Percentiles rank a stretch among this genome's conserved stretches.
Conservation (phyloP, 352 stramenopile species). For the Saprolegnia parasitica region DNA sequence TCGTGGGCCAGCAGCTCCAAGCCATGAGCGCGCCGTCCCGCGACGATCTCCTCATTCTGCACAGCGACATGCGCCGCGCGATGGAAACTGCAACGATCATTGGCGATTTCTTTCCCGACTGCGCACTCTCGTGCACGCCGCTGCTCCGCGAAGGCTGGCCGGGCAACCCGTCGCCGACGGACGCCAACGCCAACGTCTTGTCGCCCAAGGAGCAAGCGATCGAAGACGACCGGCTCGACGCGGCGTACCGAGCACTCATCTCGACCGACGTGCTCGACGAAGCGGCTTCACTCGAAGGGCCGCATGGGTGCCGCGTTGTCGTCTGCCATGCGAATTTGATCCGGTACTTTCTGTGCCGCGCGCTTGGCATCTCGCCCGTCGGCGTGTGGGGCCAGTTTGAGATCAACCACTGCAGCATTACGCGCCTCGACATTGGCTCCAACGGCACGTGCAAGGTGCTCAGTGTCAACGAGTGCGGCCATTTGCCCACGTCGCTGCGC, state of each 20-base stretch:
- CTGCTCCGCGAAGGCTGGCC: conserved; percentile 76
- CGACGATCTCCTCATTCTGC: conserved; percentile 51
- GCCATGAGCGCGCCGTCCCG: conserved; percentile 51
- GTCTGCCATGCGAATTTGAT: conserved; percentile 84
- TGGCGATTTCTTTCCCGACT: conserved; percentile 43
- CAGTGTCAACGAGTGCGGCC: conserved; percentile 74
- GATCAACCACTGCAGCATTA: conserved; percentile 82
- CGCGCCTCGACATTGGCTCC: conserved; percentile 63
- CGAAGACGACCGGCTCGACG: conserved; percentile 58
- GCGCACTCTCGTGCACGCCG: conserved; percentile 38
- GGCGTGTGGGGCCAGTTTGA: conserved; percentile 76
- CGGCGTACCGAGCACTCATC: conserved; percentile 55
- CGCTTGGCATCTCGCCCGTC: conserved; percentile 49
- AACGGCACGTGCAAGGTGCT: conserved; percentile 68
- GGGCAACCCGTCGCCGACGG: conserved; percentile 50
- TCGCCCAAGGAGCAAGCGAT: conserved; percentile 29
- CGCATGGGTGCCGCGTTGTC: conserved; percentile 43
- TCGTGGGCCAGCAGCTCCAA: conserved; percentile 66
- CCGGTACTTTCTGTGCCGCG: conserved; percentile 73
- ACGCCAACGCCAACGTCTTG: conserved; percentile 31
- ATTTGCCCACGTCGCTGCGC: conserved; percentile 66
- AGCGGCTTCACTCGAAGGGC: conserved; percentile 43
- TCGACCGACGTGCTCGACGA: conserved; percentile 21
- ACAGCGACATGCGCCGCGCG: conserved; percentile 71
- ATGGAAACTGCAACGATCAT: conserved; percentile 70